A percentile compares a stretch with the other conserved stretches of the same genome.
Evolutionary conservation across 1,284 basidiomycete species (phyloP).

Genomic region (Ceratobasidium sp.): DNA sequence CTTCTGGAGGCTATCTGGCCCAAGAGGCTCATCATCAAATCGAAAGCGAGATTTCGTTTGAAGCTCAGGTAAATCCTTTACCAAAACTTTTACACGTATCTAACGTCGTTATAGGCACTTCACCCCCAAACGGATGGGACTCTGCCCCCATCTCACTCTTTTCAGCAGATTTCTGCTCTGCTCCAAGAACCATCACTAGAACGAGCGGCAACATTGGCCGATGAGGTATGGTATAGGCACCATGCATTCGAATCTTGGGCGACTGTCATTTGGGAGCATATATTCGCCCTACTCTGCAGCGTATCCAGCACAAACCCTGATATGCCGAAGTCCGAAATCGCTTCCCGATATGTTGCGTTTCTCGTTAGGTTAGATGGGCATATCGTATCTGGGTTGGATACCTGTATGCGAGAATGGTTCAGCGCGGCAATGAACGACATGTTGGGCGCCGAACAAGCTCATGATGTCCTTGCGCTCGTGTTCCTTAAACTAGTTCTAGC

Average conservation of each 20-base stretch:
- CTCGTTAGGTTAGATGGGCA: conserved; percentile 1
- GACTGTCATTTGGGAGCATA: conserved; percentile 80
- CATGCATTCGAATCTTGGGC: conserved; percentile 72
- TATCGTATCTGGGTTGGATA: conserved; percentile 19
- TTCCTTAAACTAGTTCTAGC: conserved; percentile 69
- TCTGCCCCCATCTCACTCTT: conserved; percentile 1
- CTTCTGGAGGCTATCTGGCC: conserved; percentile 63
- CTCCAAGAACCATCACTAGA: conserved; percentile 54
- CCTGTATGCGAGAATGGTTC: conserved; percentile 26
- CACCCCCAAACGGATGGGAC: conserved; percentile 54
- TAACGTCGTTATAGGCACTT: conserved; percentile 51
- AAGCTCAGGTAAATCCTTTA: conserved; percentile 61
- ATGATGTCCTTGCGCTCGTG: conserved; percentile 66
- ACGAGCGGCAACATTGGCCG: conserved; percentile 48
- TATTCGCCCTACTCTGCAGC: conserved; percentile 55
- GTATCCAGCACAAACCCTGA: conserved; percentile 8
- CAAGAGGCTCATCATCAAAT: conserved; percentile 63
- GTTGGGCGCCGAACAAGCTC: conserved; percentile 13
- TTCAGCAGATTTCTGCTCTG: conserved; percentile 72
- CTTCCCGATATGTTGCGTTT: conserved; percentile 10
- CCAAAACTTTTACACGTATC: neutral
- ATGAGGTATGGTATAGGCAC: conserved; percentile 75
- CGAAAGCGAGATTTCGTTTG: conserved; percentile 62
- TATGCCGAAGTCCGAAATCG: conserved; percentile 5
- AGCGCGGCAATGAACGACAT: conserved; percentile 16